These are phyloP conservation scores for Microdochium trichocladiopsis DNA, from an alignment of 2,329 filamentous ascomycete genomes.

Conservation along the genomic window DNA sequence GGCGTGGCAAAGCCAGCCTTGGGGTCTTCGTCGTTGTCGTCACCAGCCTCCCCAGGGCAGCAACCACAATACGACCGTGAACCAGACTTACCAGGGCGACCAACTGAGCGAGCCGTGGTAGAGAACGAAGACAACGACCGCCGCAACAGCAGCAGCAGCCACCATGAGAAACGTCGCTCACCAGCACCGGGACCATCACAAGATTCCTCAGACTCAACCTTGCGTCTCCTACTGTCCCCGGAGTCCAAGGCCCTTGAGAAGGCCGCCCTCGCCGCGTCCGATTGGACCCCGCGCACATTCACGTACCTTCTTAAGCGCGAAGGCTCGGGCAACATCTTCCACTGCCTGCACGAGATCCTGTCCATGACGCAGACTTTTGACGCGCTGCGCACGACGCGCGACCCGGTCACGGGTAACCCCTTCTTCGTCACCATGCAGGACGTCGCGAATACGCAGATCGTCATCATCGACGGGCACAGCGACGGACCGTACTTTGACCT, in stretches of 20 bases:
- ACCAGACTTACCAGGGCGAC: not conserved
- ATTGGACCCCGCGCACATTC: constrained; percentile 3
- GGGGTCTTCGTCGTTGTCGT: too few species aligned
- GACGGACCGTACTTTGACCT: constrained; percentile 19
- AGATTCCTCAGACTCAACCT: not conserved
- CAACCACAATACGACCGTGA: not conserved
- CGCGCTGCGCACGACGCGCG: constrained; percentile 14
- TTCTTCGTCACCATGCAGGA: constrained; percentile 5
- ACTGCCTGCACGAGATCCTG: constrained; percentile 19
- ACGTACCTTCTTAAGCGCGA: constrained; percentile 20
- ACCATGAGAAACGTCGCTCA: too few species aligned
- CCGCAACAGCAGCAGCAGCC: too few species aligned
- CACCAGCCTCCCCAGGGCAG: too few species aligned
- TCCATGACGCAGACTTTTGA: constrained; percentile 17
- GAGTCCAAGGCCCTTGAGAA: too few species aligned
- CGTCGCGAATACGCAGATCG: constrained; percentile 12
- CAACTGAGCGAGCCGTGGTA: not conserved
- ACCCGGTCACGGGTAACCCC: not conserved
- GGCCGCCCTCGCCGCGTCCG: not conserved
- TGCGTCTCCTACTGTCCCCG: too few species aligned
- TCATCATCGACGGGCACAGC: constrained; percentile 14
- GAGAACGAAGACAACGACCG: not conserved
- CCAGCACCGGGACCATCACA: not conserved
- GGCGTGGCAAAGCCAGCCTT: not conserved
- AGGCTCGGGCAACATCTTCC: constrained; percentile 15